Evolutionary conservation across 192 early-diverging fungal genomes (phyloP).

Genomic region (Dissophora globulifera): DNA sequence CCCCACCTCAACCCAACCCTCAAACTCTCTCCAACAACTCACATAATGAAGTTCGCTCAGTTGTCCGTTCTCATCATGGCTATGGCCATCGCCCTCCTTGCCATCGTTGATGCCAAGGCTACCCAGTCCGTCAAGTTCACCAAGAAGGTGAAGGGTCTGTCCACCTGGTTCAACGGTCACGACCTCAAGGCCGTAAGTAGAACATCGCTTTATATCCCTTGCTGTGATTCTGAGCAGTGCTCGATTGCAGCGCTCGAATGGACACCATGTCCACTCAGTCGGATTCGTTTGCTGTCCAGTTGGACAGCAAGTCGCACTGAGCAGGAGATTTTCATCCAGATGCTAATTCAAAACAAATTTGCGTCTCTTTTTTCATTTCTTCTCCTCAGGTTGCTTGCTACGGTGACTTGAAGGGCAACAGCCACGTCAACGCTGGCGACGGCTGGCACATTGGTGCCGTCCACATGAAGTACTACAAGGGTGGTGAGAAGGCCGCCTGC

Average conservation of each 20-base stretch:
- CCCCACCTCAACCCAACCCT: neutral
- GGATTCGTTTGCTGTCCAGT: too few relatives aligned
- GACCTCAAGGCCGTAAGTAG: constrained; percentile 46
- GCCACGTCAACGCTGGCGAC: constrained; percentile 35
- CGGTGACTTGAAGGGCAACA: constrained; percentile 34
- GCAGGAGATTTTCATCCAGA: neutral
- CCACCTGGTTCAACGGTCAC: constrained; percentile 49
- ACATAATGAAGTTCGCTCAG: constrained; percentile 45
- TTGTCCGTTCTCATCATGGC: constrained; percentile 32
- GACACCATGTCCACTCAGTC: too few relatives aligned
- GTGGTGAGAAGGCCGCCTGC: constrained; percentile 23
- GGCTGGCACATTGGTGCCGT: constrained; percentile 49
- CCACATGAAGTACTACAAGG: constrained; percentile 23
- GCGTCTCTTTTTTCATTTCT: too few relatives aligned
- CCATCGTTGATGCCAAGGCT: constrained; percentile 27
- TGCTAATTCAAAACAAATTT: neutral
- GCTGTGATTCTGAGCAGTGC: too few relatives aligned
- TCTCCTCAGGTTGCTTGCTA: constrained; percentile 49
- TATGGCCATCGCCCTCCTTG: constrained; percentile 25
- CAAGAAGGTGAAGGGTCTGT: constrained; percentile 16
- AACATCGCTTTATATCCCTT: too few relatives aligned
- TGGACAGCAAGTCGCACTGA: too few relatives aligned
- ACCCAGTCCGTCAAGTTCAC: constrained; percentile 20
- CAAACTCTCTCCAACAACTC: neutral
- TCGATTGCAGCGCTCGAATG: too few relatives aligned